These are phyloP conservation scores for Auriculariales sp. DNA, from an alignment of 768 basidiomycete species.

Conservation along the genomic window DNA sequence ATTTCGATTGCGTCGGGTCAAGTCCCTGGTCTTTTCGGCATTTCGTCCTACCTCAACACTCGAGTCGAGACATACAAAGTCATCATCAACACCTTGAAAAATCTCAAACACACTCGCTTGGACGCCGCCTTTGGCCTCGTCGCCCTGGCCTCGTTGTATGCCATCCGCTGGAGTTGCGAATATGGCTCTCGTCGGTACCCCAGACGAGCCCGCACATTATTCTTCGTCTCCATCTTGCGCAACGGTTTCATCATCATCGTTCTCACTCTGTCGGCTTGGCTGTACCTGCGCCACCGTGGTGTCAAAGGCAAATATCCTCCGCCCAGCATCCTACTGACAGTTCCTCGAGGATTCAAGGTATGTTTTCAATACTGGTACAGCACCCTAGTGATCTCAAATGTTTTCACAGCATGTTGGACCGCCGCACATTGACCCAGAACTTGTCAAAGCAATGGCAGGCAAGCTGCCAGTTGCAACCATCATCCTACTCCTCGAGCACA, in stretches of 20 bases:
- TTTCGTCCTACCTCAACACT: conserved; percentile 64
- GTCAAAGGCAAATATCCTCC: conserved; percentile 48
- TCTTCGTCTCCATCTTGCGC: conserved; percentile 64
- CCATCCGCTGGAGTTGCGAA: conserved; percentile 45
- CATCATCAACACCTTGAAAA: conserved; percentile 86
- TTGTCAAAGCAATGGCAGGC: conserved; percentile 54
- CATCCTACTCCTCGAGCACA: conserved; percentile 86
- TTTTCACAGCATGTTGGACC: conserved; percentile 27
- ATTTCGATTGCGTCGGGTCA: conserved; percentile 83
- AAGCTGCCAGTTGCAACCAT: conserved; percentile 78
- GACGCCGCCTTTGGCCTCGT: conserved; percentile 88
- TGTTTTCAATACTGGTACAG: too few species aligned
- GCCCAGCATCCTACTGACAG: conserved; percentile 68
- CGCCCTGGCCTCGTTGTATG: conserved; percentile 55
- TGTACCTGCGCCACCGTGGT: conserved; percentile 40
- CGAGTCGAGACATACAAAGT: conserved; percentile 74
- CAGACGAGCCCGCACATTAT: conserved; percentile 51
- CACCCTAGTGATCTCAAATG: background rate
- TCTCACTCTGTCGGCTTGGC: conserved; percentile 76
- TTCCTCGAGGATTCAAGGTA: conserved; percentile 72
- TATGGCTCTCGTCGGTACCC: conserved; percentile 44
- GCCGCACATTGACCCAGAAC: conserved; percentile 29
- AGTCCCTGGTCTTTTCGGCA: conserved; percentile 81
- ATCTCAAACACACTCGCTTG: conserved; percentile 48
- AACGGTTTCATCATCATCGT: conserved; percentile 83